Percentiles rank a stretch among this genome's conserved stretches.
Conservation (phyloP, 768 basidiomycete species). For the Pleurotus citrinopileatus region DNA sequence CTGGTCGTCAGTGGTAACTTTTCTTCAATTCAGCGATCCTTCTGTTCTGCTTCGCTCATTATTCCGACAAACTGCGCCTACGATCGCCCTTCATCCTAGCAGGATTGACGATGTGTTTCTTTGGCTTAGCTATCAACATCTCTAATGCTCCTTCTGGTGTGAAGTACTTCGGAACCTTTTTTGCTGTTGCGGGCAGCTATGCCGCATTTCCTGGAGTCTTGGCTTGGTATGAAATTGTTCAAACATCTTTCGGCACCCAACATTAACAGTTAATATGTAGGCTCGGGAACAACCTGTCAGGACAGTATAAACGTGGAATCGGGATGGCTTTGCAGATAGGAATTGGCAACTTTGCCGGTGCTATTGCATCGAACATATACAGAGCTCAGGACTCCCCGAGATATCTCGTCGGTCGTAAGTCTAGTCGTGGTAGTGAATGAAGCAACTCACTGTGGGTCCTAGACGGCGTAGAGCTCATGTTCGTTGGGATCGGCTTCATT, state of each 20-base stretch:
- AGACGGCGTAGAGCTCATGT: conserved; percentile 69
- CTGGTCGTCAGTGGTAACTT: neutral
- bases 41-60: conserved; percentile 49
- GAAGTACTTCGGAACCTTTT: conserved; percentile 75
- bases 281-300: conserved; percentile 64
- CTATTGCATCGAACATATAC: conserved; percentile 63
- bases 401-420: conserved; percentile 61
- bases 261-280: conserved; percentile 27
- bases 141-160: conserved; percentile 45
- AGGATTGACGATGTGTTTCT: conserved; percentile 45
- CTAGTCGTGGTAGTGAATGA: no score
- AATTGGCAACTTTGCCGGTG: conserved; percentile 63
- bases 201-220: conserved; percentile 57
- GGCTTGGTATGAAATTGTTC: conserved; percentile 47
- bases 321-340: conserved; percentile 71
- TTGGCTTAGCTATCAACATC: conserved; percentile 67
- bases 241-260: neutral
- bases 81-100: conserved; percentile 59
- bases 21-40: conserved; percentile 40
- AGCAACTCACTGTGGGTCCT: no score
- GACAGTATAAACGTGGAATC: conserved; percentile 68
- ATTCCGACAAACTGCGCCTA: conserved; percentile 52
- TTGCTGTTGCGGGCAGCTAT: conserved; percentile 63
- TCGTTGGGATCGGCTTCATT: conserved; percentile 63
- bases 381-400: conserved; percentile 56